Base-by-base conservation (phyloP, 345 rosid species). In the Lepidium aucheri region DNA sequence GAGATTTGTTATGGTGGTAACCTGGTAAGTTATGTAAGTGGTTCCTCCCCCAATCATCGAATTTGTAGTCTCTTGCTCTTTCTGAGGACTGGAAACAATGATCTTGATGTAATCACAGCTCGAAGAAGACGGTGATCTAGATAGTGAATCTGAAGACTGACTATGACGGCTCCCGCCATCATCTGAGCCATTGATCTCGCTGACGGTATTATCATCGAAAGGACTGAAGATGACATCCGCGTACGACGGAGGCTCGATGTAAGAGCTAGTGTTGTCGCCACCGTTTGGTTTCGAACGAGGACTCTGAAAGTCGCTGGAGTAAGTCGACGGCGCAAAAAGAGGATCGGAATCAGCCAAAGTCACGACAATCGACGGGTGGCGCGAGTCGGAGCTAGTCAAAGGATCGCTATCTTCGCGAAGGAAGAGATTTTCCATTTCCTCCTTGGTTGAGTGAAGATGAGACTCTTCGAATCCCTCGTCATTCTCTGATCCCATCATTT, bases 161-260 rank as follows among this genome's bases (percentile, higher is more conserved):
- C 80, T 70, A 15, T 60, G 73, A 16, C 36, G 78, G 49, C 72
- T 66, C n/a, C 78, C 73, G 0, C 61, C 61, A 68, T 86, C 79
- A 4, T 84, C 96, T 18, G 55, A 39, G 55, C 85, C 87, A 75
- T 86, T 85, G 82, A 71, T 78, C 57, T 89, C 88, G 38, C 65
- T 77, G 68, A 45, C 76, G 1, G 80, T 24, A 39, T 32, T 82
- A 18, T 85, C 89, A 50, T 89, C 90, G 65, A 84, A 91, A 18
- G 96, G 93, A 28, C 93, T 88, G 78, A 84, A 88, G 72, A 91
- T 74, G 56, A 84, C 90, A 41, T 91, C 97, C 4, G 97, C 85
- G 55, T 95, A 95, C 4, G 97, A 78, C 15, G 96, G 95, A 33
- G 97, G 95, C 68, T 95, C 95, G 86, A 87, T 81, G 83, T 94